Evolutionary conservation across 2,329 filamentous ascomycete species (phyloP), one percentile per base, ranked within the genome.

Genomic region (Fusarium subglutinans): DNA sequence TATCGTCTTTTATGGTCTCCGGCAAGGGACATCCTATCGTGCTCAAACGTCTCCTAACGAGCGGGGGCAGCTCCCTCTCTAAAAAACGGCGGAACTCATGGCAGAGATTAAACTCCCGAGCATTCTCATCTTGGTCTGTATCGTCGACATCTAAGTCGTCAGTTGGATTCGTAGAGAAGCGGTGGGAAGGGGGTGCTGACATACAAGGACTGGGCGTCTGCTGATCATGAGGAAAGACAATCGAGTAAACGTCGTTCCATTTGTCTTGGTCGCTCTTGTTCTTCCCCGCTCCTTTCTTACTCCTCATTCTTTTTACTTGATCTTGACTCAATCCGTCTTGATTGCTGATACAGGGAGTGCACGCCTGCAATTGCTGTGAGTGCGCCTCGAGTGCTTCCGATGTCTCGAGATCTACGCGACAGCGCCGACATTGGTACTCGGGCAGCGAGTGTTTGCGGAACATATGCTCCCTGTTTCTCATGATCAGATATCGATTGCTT

Each of bases 371-470:
- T 6, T 55, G 37, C 28, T 24, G 38, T 0, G 3, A 3, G 17
- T 55, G 37, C 4, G 24, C 20, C 0, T 41, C 24, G 0, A 55
- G 37, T 0, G 53, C 26, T 4, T 33, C 38, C 0, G 14, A 24
- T 0, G 14, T 43, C 12, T 33, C 1, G 38, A 56, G 53, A 20
- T 56, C 53, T 0, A 9, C 4, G 14, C 14, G 18, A 11, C 51
- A 55, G 13, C 51, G 51, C 20, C 2, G 37, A 11, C 51, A 55
- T 2, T 41, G 51, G 12, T 55, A 41, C 15, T n/a, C 18, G 5
- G 51, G 51, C 15, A 55, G 1, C 0, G 15, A 13, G 2, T 55
- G 51, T 1, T 5, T 6, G 0, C 51, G 14, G 3, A 18, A 9
- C 1, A 55, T 18, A 3, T 55, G 51, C 2, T 55, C 24, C 4